phyloP scores from a whole-genome alignment of 2,329 filamentous ascomycete genomes.

The Xylariales sp. region DNA sequence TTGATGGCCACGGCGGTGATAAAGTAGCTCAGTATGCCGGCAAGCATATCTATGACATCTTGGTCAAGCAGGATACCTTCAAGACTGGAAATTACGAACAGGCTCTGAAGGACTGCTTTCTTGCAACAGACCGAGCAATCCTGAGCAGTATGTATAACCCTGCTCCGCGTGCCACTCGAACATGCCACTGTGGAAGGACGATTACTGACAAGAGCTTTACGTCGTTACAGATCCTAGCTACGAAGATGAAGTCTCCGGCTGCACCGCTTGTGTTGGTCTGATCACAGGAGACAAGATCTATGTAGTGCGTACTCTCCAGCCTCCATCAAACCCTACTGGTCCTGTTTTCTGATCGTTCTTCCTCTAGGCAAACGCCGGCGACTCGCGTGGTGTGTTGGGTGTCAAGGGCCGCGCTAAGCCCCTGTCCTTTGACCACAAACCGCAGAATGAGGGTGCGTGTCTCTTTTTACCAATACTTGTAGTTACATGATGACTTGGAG shows the following conservation, averaged over 20 bases:
- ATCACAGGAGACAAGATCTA: conserved; percentile 91
- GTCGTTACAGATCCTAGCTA: conserved; percentile 87
- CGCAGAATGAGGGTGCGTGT: conserved; percentile 83
- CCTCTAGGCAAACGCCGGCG: conserved; percentile 85
- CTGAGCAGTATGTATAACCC: conserved; percentile 72
- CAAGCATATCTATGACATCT: conserved; percentile 88
- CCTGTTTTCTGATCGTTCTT: conserved; percentile 9
- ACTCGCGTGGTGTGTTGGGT: conserved; percentile 90
- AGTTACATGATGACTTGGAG: too few species aligned
- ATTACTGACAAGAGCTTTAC: too few species aligned
- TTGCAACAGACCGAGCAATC: conserved; percentile 93
- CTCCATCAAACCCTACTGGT: conserved; percentile 4
- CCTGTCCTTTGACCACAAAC: conserved; percentile 98
- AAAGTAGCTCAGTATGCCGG: conserved; percentile 93
- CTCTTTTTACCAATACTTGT: too few species aligned
- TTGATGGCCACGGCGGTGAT: conserved; percentile 95
- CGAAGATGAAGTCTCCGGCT: conserved; percentile 96
- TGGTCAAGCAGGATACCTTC: conserved; percentile 92
- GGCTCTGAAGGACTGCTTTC: conserved; percentile 93
- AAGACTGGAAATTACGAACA: conserved; percentile 89
- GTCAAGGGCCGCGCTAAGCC: conserved; percentile 97
- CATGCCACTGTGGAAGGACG: too few species aligned
- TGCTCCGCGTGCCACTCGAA: too few species aligned
- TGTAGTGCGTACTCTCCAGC: conserved; percentile 63
- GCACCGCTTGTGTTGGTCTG: conserved; percentile 88